A percentile compares a stretch with the other conserved stretches of the same genome.
These are phyloP conservation scores for Phytophthora crassamura DNA, from an alignment of 352 stramenopile genomes.

Conservation along the genomic window DNA sequence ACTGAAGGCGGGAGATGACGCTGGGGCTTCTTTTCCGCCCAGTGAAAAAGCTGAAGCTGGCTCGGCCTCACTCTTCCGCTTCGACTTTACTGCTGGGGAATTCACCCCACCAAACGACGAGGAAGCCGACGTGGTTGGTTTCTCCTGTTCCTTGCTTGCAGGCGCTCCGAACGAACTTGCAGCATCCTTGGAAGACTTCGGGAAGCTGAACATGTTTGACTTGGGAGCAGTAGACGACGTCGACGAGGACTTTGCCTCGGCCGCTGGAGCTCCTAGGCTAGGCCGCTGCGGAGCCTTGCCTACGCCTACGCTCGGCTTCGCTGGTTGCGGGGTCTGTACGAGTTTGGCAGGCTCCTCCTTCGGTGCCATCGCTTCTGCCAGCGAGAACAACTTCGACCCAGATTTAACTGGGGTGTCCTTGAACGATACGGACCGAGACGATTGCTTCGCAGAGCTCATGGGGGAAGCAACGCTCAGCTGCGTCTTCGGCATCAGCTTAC, in stretches of 20 bases:
- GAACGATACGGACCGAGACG: slow-evolving; percentile 56
- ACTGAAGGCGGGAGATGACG: slow-evolving; percentile 31
- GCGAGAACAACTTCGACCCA: slow-evolving; percentile 62
- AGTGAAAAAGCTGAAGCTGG: slow-evolving; percentile 32
- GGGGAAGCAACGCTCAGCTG: slow-evolving; percentile 75
- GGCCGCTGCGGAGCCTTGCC: slow-evolving; percentile 52
- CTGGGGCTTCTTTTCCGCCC: slow-evolving; percentile 36
- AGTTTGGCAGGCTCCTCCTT: slow-evolving; percentile 64
- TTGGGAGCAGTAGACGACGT: slow-evolving; percentile 16
- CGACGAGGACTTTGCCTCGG: slow-evolving; percentile 20
- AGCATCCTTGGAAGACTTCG: slow-evolving; percentile 26
- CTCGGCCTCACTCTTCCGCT: slow-evolving; percentile 17
- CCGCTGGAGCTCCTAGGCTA: slow-evolving; percentile 33
- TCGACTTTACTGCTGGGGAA: slow-evolving; percentile 32
- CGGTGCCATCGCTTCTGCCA: slow-evolving; percentile 62
- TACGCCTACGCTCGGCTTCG: slow-evolving; percentile 42
- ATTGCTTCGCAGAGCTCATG: slow-evolving; percentile 55
- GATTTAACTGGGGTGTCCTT: slow-evolving; percentile 63
- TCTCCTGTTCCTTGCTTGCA: slow-evolving; percentile 14
- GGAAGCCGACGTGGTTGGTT: slow-evolving; percentile 4
- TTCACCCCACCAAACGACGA: slow-evolving; percentile 25
- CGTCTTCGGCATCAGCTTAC: slow-evolving; percentile 74
- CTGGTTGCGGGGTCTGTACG: slow-evolving; percentile 50
- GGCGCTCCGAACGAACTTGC: slow-evolving; percentile 14
- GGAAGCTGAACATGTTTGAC: slow-evolving; percentile 37